Base-by-base conservation (phyloP, 495 filamentous ascomycete genomes). In the Collariella sp. region DNA sequence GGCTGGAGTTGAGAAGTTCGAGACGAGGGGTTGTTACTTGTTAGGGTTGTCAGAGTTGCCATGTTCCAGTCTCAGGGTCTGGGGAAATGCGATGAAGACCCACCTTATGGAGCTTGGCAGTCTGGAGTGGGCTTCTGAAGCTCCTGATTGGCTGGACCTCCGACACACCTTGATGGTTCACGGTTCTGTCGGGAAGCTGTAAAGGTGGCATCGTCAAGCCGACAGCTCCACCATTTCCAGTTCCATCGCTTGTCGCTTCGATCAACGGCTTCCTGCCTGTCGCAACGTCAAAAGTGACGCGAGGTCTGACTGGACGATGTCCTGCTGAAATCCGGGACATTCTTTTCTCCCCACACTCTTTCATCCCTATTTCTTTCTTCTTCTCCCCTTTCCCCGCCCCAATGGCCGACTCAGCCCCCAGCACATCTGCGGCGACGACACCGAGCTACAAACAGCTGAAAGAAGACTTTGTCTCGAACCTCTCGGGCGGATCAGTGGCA, bases 401-500 rank as follows among this genome's bases (percentile, higher is more conserved):
- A 54, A 75, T 74, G 72, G 60, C 62, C 29, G 55, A 56, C 56
- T 4, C 46, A 19, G 53, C 31, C 49, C 31, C 38, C 20, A 38
- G 24, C 38, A 39, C 44, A 7, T 47, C 46, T 54, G 51, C 67
- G 44, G 66, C 69, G 39, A 59, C 64, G 13, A 46, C 64, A 33
- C 67, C 60, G 13, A 83, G 75, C 69, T 91, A 95, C 72, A 99
- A 97, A 73, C 79, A 83, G 47, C 78, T 83, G 46, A 99, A 97
- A 68, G 90, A 95, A 76, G 88, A 88, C 52, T 96, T 95, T 64
- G 93, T 99, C 60, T 96, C 91, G 18, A 86, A 89, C 65, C 82
- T 95, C 31, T 82, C 84, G n/a, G 93, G 93, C 35, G 89, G 91
- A 36, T 75, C 79, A 13, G 84, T 96, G 44, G 65, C 72, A 24